Conservation (phyloP, 2,329 filamentous ascomycete species). For the Didymella glomerata region DNA sequence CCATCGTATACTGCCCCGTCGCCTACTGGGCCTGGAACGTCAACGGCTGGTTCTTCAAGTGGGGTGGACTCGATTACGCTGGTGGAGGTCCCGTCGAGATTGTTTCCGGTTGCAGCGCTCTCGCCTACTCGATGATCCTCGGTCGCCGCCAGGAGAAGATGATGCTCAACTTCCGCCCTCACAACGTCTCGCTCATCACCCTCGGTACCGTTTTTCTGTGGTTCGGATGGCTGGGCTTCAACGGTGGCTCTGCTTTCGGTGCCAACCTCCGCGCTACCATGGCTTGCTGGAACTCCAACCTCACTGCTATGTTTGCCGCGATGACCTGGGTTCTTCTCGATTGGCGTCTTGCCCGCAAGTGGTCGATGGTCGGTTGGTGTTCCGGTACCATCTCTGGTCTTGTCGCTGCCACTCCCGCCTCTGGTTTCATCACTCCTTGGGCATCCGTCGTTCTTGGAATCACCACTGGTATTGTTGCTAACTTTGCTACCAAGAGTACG, state of each 20-base stretch:
- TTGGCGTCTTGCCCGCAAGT: constrained; percentile 92
- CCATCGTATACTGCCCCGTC: constrained; percentile 94
- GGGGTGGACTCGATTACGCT: constrained; percentile 94
- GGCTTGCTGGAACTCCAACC: constrained; percentile 97
- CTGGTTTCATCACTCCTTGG: constrained; percentile 78
- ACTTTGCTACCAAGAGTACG: constrained; percentile 87
- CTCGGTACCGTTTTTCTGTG: constrained; percentile 94
- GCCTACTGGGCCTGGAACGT: constrained; percentile 97
- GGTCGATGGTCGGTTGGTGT: constrained; percentile 94
- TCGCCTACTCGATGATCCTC: constrained; percentile 95
- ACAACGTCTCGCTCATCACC: constrained; percentile 97
- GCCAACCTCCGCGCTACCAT: constrained; percentile 93
- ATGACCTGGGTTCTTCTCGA: constrained; percentile 96
- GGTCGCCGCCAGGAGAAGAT: constrained; percentile 97
- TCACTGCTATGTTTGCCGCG: constrained; percentile 89
- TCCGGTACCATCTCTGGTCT: constrained; percentile 87
- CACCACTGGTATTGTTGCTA: constrained; percentile 73
- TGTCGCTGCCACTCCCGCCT: constrained; percentile 85
- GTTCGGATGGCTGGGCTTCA: constrained; percentile 99
- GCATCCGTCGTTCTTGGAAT: constrained; percentile 68
- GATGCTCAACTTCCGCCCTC: constrained; percentile 99
- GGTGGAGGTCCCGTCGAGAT: constrained; percentile 98
- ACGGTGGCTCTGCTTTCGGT: constrained; percentile 93
- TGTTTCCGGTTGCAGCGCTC: constrained; percentile 86
- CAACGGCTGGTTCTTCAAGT: constrained; percentile 91